phyloP scores from a whole-genome alignment of 2,329 filamentous ascomycete genomes.

The Aspergillus phoenicis region DNA sequence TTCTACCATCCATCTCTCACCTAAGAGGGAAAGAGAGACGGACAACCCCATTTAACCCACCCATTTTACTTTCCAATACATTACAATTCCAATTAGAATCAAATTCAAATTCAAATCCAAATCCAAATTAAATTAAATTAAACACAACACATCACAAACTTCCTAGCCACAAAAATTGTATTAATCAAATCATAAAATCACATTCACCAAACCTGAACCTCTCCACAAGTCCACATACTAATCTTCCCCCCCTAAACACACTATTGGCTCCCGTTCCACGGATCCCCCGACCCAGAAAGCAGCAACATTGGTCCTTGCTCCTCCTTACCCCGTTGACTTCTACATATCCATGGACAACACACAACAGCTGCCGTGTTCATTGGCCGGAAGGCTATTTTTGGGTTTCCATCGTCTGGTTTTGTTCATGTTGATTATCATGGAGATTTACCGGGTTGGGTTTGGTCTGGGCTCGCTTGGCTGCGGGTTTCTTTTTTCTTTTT shows the following conservation, averaged over 20 bases:
- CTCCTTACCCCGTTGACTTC: not conserved
- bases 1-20: no score
- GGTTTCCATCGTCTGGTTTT: no score
- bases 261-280: not conserved
- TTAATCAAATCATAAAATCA: not conserved
- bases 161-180: not conserved
- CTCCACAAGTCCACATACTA: not conserved
- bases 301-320: not conserved
- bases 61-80: no score
- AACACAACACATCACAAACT: not conserved
- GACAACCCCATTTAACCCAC: no score
- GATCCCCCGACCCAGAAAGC: not conserved
- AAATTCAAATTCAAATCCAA: not conserved
- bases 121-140: not conserved
- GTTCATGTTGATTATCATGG: not conserved
- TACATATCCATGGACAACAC: no score
- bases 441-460: not conserved
- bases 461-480: not conserved
- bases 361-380: no score
- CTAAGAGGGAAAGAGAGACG: no score
- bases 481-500: not conserved
- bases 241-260: not conserved
- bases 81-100: not conserved
- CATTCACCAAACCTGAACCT: not conserved
- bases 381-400: no score